Evolutionary conservation across 345 rosid species (phyloP), one percentile per base, ranked within the genome.

Genomic region (Turritis glabra): DNA sequence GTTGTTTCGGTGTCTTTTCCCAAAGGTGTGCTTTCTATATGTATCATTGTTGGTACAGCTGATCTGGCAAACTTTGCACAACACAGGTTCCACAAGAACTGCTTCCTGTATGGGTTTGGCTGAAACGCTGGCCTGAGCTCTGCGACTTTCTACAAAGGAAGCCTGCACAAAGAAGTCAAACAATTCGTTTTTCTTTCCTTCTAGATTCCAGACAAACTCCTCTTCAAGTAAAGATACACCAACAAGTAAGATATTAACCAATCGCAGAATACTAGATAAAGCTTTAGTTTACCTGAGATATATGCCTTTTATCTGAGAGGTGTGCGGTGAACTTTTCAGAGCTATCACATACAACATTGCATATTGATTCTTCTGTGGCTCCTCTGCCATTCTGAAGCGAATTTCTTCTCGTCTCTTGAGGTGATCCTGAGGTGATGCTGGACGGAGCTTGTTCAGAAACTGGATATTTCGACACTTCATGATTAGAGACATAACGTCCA

Each of bases 321-420:
- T 69, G 44, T 3, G 30, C 41, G 7, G 9, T 63, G 25, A 71
- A 25, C 17, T 21, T 57, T 25, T 26, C 50, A 4, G 27, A 47
- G 56, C 84, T 80, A 58, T 78, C 83, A 73, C 81, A 83, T 30
- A 81, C 82, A 51, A 85, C 79, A 51, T 76, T 82, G 77, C 85
- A 2, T 55, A 21, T 4, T 25, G 89, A 83, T 70, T 78, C 84
- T 65, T 15, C 23, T 22, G 86, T 46, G 26, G 79, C 69, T 21
- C 84, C 74, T 15, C 82, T 82, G 5, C 84, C 79, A 76, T 63
- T 73, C 27, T 81, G 71, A 73, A 70, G 58, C 69, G 61, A 72
- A 62, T 75, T 77, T 72, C 59, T 82, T 79, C 79, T 84, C 5
- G 52, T 75, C 41, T 85, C 84, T 72, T 71, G 91, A 74, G 56